Conservation (phyloP, 768 basidiomycete genomes). For the Amanita molliuscula region DNA sequence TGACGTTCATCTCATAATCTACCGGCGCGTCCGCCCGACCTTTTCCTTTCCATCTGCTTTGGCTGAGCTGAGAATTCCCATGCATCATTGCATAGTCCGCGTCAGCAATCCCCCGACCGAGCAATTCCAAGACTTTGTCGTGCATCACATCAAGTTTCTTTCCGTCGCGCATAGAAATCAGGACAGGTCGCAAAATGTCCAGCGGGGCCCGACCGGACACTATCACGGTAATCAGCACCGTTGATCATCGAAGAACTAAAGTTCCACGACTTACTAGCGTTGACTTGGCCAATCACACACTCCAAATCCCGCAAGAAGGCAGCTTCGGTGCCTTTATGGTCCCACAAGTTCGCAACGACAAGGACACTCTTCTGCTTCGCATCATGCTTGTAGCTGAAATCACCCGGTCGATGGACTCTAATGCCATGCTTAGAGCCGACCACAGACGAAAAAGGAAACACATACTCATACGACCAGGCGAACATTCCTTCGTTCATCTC, state of each 20-base stretch:
- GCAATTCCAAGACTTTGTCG: constrained; percentile 1
- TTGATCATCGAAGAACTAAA: neutral
- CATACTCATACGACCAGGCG: constrained; percentile 70
- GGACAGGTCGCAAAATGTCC: constrained; percentile 37
- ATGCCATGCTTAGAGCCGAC: neutral
- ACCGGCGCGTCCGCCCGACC: neutral
- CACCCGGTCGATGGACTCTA: constrained; percentile 51
- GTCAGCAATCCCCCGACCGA: neutral
- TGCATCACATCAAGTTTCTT: constrained; percentile 12
- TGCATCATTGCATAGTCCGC: neutral
- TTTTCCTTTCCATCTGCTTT: constrained; percentile 2
- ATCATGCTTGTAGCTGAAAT: constrained; percentile 78
- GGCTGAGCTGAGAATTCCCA: neutral
- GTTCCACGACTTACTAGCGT: constrained; percentile 19
- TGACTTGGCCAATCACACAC: constrained; percentile 8
- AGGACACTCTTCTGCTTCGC: constrained; percentile 49
- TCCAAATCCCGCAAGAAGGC: neutral
- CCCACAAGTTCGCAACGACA: constrained; percentile 48
- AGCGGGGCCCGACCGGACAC: constrained; percentile 38
- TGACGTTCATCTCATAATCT: constrained; percentile 24
- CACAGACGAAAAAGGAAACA: constrained; percentile 8
- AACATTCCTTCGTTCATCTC: constrained; percentile 30
- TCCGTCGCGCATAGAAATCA: constrained; percentile 33
- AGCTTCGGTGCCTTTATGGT: constrained; percentile 7
- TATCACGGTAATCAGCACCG: constrained; percentile 7